A percentile compares a stretch with the other conserved stretches of the same genome.
Conservation (phyloP, 2,329 filamentous ascomycete species). For the Colletotrichum caudatum region DNA sequence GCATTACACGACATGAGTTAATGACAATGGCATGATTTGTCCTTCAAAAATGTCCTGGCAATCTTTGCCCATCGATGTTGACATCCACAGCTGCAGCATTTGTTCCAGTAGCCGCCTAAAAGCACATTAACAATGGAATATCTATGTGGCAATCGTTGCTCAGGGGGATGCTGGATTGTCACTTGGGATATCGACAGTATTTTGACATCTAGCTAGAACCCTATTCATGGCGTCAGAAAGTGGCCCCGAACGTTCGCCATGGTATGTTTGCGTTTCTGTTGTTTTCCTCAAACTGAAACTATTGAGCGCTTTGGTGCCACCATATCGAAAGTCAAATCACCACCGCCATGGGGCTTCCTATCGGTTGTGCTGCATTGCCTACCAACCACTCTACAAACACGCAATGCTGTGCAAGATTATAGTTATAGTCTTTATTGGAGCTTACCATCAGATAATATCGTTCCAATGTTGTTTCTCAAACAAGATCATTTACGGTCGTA, state of each 20-base stretch:
- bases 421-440: neutral
- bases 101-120: neutral
- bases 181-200: neutral
- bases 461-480: too few species aligned
- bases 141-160: neutral
- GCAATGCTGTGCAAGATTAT: too few species aligned
- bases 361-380: too few species aligned
- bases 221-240: neutral
- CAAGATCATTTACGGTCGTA: neutral
- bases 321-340: neutral
- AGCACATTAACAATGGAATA: neutral
- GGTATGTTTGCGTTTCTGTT: neutral
- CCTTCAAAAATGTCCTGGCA: neutral
- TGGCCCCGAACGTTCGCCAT: neutral
- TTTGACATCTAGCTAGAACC: neutral
- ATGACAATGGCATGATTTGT: slow-evolving; percentile 17
- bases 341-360: neutral
- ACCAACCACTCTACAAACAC: too few species aligned
- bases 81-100: neutral
- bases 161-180: neutral
- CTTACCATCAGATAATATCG: neutral
- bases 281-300: neutral
- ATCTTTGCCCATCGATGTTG: too few species aligned
- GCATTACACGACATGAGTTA: slow-evolving; percentile 29
- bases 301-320: neutral